A percentile compares a stretch with the other conserved stretches of the same genome.
Evolutionary conservation across 2,329 filamentous ascomycete species (phyloP).

Genomic region (Teratosphaeria destructans): DNA sequence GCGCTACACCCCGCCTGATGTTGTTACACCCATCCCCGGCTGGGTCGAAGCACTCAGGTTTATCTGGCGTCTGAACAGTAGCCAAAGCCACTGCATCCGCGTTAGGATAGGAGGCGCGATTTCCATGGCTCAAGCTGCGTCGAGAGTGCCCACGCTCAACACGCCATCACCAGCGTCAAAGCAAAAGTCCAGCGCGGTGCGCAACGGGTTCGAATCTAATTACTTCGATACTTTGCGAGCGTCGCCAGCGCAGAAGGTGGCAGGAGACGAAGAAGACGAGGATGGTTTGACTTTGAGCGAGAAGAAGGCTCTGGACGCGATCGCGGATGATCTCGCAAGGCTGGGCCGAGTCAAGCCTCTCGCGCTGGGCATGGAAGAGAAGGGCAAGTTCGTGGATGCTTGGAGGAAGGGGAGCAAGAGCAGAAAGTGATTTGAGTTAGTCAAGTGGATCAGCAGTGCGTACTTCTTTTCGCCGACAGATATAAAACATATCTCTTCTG

Average conservation of each 20-base stretch:
- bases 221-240: slow-evolving; percentile 36
- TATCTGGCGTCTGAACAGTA: slow-evolving; percentile 75
- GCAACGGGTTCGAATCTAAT: slow-evolving; percentile 34
- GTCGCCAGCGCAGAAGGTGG: slow-evolving; percentile 10
- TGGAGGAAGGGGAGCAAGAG: slow-evolving; percentile 36
- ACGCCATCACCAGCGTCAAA: slow-evolving; percentile 11
- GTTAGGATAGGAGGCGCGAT: slow-evolving; percentile 73
- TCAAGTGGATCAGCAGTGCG: background rate
- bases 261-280: slow-evolving; percentile 15
- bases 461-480: background rate
- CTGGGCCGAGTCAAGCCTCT: slow-evolving; percentile 83
- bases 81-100: slow-evolving; percentile 78
- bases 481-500: background rate
- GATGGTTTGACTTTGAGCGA: slow-evolving; percentile 35
- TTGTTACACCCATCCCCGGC: slow-evolving; percentile 80
- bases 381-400: slow-evolving; percentile 67
- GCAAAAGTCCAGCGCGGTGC: slow-evolving; percentile 1
- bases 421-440: background rate
- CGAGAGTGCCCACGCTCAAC: background rate
- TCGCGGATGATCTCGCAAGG: slow-evolving; percentile 78
- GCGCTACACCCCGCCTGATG: slow-evolving; percentile 76
- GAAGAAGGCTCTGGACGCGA: slow-evolving; percentile 59
- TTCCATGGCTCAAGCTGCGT: slow-evolving; percentile 34
- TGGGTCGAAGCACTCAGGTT: slow-evolving; percentile 53
- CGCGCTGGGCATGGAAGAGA: slow-evolving; percentile 71